Base-by-base conservation (phyloP, 495 filamentous ascomycete species). In the Aspergillus avenaceus region DNA sequence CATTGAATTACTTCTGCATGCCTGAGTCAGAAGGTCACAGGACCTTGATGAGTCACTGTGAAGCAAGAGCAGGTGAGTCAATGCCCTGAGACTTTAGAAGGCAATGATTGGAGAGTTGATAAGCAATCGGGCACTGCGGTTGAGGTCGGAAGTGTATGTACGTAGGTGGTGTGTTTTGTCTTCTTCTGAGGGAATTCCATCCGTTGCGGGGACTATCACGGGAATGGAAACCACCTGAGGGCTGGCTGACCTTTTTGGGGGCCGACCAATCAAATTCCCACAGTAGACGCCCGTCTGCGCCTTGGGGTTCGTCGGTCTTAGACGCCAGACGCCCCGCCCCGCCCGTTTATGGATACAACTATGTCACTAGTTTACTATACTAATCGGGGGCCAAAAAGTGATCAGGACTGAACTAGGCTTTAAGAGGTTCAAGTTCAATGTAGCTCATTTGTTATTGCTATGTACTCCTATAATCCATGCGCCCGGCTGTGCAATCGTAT, bases 401-500 rank as follows among this genome's bases (percentile, higher is more conserved):
- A 32, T 12, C 11, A 32, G 14, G n/a, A n/a, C n/a, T n/a, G n/a
- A n/a, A n/a, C n/a, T n/a, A n/a, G 26, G n/a, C 5, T 32, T 22
- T 14, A 36, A 47, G 16, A 34, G 27, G n/a, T 21, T 36, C 14
- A 36, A 41, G 9, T 47, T 41, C n/a, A 21, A 18, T 38, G 21
- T 38, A 8, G 34, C 22, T 40, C n/a, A 11, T 19, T 6, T 21
- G 32, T 25, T 52, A 56, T 40, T 32, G 40, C 54, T 52, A 56
- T 56, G 44, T 52, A 56, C 45, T 41, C 37, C 53, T 56, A 56
- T 45, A 22, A 36, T 24, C 38, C 44, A 27, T 25, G 49, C 24
- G 45, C 45, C 49, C 38, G 24, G 47, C 44, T 56, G 48, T 56
- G 52, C 53, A 56, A 32, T 52, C 38, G 41, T 24, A 40, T 47